Percentiles rank a stretch among this genome's conserved stretches.
Evolutionary conservation across 345 rosid species (phyloP).

Genomic region (Noccaea bulbosa): DNA sequence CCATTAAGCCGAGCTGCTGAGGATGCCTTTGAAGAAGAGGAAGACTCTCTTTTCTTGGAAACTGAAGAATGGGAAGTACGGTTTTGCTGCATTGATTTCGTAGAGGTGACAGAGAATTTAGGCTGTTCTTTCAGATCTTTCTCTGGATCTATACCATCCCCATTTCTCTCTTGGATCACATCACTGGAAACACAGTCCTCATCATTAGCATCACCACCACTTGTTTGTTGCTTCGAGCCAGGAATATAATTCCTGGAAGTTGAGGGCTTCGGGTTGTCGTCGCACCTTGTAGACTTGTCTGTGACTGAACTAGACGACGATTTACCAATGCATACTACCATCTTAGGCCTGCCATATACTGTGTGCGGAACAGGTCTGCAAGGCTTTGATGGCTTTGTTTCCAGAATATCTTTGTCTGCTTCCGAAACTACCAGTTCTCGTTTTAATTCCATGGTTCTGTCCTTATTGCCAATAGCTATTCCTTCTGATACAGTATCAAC

Average conservation of each 20-base stretch:
- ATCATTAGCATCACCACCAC: conserved; percentile 44
- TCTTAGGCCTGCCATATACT: conserved; percentile 49
- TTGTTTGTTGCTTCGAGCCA: conserved; percentile 47
- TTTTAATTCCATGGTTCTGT: conserved; percentile 50
- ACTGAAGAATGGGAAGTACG: conserved; percentile 59
- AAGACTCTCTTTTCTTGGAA: conserved; percentile 64
- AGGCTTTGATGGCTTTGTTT: conserved; percentile 50
- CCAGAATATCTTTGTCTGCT: conserved; percentile 47
- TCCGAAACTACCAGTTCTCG: conserved; percentile 48
- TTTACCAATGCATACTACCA: conserved; percentile 54
- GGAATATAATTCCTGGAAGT: conserved; percentile 52
- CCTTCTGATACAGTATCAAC: conserved; percentile 52
- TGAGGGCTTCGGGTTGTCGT: conserved; percentile 50
- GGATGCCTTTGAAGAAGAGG: conserved; percentile 52
- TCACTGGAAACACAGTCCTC: conserved; percentile 57
- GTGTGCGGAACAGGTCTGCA: conserved; percentile 45
- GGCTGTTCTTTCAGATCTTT: conserved; percentile 55
- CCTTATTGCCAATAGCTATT: conserved; percentile 44
- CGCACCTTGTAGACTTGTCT: conserved; percentile 49
- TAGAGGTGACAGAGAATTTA: conserved; percentile 46
- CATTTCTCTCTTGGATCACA: conserved; percentile 51
- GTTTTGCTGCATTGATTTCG: conserved; percentile 54
- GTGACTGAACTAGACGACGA: conserved; percentile 49
- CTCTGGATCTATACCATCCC: conserved; percentile 43
- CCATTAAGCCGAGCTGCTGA: conserved; percentile 53